Evolutionary conservation across 2,329 filamentous ascomycete genomes (phyloP).

Genomic region (Diaporthe citrichinensis): DNA sequence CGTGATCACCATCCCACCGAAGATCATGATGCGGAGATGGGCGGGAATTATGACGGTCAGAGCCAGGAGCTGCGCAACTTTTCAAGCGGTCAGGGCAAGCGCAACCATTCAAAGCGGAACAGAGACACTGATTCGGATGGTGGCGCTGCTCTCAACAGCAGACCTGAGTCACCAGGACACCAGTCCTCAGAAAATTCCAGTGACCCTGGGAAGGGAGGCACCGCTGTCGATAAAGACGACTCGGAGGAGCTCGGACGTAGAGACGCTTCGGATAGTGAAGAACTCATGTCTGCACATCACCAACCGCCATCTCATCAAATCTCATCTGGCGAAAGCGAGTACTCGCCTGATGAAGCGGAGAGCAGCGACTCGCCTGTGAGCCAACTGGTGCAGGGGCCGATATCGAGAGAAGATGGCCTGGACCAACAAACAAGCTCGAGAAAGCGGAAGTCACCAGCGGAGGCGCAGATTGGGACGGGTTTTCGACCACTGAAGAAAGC

Average conservation of each 20-base stretch:
- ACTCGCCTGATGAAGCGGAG: slow-evolving; percentile 8
- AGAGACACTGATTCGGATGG: not conserved
- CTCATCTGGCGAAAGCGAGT: slow-evolving; percentile 3
- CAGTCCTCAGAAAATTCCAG: not conserved
- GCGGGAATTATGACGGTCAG: not conserved
- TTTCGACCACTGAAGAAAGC: slow-evolving; percentile 60
- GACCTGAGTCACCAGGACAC: not conserved
- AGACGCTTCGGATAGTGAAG: not conserved
- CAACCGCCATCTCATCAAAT: slow-evolving; percentile 29
- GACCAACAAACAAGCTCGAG: not conserved
- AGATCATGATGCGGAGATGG: not conserved
- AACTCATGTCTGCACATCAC: not conserved
- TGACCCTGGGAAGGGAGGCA: not conserved
- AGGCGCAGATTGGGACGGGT: not conserved
- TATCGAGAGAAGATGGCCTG: not conserved
- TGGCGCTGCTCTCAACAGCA: not conserved
- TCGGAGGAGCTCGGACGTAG: not conserved
- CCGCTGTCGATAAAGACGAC: not conserved
- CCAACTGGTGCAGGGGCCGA: not conserved
- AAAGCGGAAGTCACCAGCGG: slow-evolving; percentile 33
- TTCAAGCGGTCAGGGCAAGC: not conserved
- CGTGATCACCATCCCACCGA: not conserved
- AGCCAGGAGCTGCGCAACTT: not conserved
- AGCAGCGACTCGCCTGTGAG: not conserved
- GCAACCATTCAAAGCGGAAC: not conserved